phyloP scores from a whole-genome alignment of 2,329 filamentous ascomycete species.

The Arthrobotrys sphaeroides region DNA sequence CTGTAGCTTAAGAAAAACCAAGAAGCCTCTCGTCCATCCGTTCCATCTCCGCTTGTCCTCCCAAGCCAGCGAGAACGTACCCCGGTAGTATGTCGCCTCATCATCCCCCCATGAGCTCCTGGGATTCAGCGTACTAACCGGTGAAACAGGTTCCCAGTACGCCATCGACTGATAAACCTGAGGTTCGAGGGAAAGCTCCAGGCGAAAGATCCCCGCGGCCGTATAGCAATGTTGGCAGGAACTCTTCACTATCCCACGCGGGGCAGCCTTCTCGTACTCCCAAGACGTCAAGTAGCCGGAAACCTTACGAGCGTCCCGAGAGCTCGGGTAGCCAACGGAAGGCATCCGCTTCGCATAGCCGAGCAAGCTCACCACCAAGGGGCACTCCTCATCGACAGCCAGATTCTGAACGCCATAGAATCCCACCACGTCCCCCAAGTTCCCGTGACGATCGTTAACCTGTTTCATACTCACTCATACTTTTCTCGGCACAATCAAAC shows the following conservation, averaged over 20 bases:
- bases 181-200: too few species aligned
- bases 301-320: not conserved
- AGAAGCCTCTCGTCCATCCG: not conserved
- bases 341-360: not conserved
- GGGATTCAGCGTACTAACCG: not conserved
- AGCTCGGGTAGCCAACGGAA: not conserved
- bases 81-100: not conserved
- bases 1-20: not conserved
- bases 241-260: not conserved
- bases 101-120: not conserved
- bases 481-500: too few species aligned
- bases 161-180: not conserved
- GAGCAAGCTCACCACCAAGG: not conserved
- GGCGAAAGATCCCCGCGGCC: not conserved
- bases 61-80: not conserved
- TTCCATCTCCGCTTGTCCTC: not conserved
- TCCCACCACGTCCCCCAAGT: not conserved
- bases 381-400: not conserved
- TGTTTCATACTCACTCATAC: not conserved
- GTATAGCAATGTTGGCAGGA: not conserved
- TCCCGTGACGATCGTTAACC: not conserved
- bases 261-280: not conserved
- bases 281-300: not conserved
- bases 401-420: not conserved
- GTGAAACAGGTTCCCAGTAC: not conserved